Conservation (phyloP, 2,329 filamentous ascomycete species). For the Aspergillus sp. region DNA sequence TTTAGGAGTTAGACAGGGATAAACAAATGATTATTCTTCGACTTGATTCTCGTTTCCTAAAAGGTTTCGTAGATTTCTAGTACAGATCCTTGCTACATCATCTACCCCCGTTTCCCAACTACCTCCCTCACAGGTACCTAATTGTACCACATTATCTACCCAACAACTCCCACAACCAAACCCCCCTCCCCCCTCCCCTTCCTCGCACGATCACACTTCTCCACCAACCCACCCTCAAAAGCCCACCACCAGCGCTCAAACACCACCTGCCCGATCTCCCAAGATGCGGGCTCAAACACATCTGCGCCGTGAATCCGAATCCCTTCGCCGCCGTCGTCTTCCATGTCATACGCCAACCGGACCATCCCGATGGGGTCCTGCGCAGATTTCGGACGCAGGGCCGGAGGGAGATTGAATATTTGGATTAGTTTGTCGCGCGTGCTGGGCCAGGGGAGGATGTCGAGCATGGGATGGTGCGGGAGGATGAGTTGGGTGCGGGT, state of each 20-base stretch:
- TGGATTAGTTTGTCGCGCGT: slow-evolving; percentile 55
- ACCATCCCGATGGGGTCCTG: slow-evolving; percentile 50
- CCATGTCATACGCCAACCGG: slow-evolving; percentile 58
- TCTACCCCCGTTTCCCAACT: neutral
- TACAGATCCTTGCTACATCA: too few species aligned
- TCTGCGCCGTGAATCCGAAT: slow-evolving; percentile 52
- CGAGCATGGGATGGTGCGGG: slow-evolving; percentile 58
- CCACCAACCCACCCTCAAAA: slow-evolving; percentile 55
- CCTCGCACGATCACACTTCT: slow-evolving; percentile 55
- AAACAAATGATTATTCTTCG: slow-evolving; percentile 10
- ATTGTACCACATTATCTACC: neutral
- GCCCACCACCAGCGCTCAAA: slow-evolving; percentile 63
- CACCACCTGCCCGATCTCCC: slow-evolving; percentile 60
- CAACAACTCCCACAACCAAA: slow-evolving; percentile 3
- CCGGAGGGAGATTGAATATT: slow-evolving; percentile 51
- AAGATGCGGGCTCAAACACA: slow-evolving; percentile 50
- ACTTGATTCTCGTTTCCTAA: neutral
- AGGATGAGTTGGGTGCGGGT: slow-evolving; percentile 51
- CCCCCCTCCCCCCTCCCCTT: slow-evolving; percentile 44
- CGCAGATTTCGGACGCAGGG: slow-evolving; percentile 49
- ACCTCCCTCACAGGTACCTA: neutral
- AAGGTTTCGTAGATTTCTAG: neutral
- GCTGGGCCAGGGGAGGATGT: slow-evolving; percentile 59
- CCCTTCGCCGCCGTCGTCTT: slow-evolving; percentile 54
- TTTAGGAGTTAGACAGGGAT: slow-evolving; percentile 29